A percentile compares a stretch with the other conserved stretches of the same genome.
Evolutionary conservation across 1,284 basidiomycete species (phyloP).

Genomic region (Leccinum griseonigrum): DNA sequence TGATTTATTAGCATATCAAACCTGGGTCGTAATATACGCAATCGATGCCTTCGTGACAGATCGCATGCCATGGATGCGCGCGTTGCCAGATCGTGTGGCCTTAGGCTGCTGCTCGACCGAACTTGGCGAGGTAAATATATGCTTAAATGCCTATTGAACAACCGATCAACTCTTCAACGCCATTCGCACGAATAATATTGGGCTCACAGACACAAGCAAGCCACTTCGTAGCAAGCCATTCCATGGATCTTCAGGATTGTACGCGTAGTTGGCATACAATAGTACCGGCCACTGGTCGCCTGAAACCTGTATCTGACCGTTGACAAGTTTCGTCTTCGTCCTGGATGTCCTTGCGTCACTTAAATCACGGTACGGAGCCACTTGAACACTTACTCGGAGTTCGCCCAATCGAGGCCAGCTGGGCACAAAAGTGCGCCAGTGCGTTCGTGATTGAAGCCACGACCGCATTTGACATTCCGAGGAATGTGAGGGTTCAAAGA

Average conservation of each 20-base stretch:
- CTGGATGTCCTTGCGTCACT: neutral
- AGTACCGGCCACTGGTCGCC: neutral
- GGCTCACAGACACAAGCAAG: neutral
- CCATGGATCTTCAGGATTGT: neutral
- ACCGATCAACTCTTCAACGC: neutral
- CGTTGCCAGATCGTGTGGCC: conserved; percentile 1
- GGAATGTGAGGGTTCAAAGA: no score
- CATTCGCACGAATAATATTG: neutral
- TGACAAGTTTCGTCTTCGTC: neutral
- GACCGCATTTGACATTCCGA: no score
- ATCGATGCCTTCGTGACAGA: conserved; percentile 1
- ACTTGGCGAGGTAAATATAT: conserved; percentile 2
- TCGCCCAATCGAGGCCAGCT: no score
- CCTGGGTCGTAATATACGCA: conserved; percentile 5
- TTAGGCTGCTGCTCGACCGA: neutral
- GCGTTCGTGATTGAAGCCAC: no score
- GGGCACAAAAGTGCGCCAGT: no score
- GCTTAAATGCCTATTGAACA: conserved; percentile 5
- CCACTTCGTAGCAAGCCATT: conserved; percentile 1
- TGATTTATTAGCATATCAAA: neutral
- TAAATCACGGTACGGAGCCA: neutral
- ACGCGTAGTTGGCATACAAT: neutral
- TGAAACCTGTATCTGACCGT: neutral
- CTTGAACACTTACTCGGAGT: no score
- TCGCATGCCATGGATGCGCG: neutral